phyloP scores from a whole-genome alignment of 192 early-diverging fungal genomes.

The Chytriomyces confervae region DNA sequence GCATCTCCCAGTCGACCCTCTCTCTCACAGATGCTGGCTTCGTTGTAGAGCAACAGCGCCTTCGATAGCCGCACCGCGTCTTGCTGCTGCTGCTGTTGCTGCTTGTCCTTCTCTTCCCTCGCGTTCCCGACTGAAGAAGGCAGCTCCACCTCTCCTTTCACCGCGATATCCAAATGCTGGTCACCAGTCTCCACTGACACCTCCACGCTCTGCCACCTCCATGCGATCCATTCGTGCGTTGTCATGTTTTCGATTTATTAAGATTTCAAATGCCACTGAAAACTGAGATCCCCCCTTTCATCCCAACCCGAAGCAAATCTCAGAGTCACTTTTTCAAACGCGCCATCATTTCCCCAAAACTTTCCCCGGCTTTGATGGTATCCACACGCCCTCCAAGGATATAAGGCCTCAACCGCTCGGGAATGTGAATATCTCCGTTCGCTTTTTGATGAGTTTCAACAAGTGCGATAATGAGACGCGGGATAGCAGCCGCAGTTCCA shows the following conservation, averaged over 20 bases:
- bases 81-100: neutral
- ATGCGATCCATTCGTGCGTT: neutral
- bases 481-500: slow-evolving; percentile 90
- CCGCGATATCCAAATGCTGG: neutral
- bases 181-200: neutral
- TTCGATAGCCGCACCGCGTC: neutral
- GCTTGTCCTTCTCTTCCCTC: neutral
- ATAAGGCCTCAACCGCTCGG: slow-evolving; percentile 71
- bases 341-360: slow-evolving; percentile 16
- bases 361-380: slow-evolving; percentile 21
- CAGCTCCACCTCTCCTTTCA: too few relatives aligned
- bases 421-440: slow-evolving; percentile 75
- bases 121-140: neutral
- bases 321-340: neutral
- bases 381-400: slow-evolving; percentile 39
- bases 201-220: neutral
- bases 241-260: neutral
- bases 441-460: slow-evolving; percentile 80
- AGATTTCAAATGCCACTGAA: neutral
- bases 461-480: slow-evolving; percentile 84
- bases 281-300: neutral
- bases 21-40: slow-evolving; percentile 31
- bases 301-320: too few relatives aligned
- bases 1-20: slow-evolving; percentile 33
- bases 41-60: neutral